A percentile compares a stretch with the other conserved stretches of the same genome.
Evolutionary conservation across 106 monocot genomes (phyloP).

Genomic region (Triglochin maritima): DNA sequence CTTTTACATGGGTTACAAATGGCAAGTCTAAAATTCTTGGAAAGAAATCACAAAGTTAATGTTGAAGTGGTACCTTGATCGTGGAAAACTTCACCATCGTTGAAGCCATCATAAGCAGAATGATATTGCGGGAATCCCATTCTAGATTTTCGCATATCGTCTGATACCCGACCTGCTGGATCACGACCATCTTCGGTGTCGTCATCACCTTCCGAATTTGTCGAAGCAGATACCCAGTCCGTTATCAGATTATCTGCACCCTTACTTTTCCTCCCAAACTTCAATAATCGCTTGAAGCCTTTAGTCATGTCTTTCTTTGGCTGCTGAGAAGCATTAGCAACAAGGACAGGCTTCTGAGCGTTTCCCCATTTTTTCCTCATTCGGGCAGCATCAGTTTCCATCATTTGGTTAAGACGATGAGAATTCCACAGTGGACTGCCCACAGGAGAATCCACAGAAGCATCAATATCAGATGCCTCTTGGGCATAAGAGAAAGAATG

Average conservation of each 20-base stretch:
- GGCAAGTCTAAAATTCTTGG: not conserved
- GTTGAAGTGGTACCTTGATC: constrained; percentile 45
- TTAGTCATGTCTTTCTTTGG: constrained; percentile 52
- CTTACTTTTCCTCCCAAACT: constrained; percentile 68
- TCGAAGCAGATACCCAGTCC: constrained; percentile 79
- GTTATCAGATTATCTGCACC: constrained; percentile 23
- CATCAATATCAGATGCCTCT: constrained; percentile 63
- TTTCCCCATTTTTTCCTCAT: constrained; percentile 92
- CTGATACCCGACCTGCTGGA: constrained; percentile 25
- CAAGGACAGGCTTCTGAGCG: constrained; percentile 54
- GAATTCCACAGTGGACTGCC: constrained; percentile 59
- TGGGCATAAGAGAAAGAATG: constrained; percentile 49
- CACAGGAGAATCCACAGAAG: constrained; percentile 45
- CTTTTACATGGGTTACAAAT: too few species aligned
- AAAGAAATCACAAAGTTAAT: not conserved
- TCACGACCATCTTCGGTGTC: constrained; percentile 51
- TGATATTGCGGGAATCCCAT: constrained; percentile 32
- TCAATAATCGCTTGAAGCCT: constrained; percentile 72
- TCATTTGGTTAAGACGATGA: constrained; percentile 34
- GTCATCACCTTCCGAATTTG: constrained; percentile 80
- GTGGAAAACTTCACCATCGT: constrained; percentile 35
- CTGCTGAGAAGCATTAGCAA: constrained; percentile 34
- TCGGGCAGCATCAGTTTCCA: constrained; percentile 41
- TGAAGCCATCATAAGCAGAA: constrained; percentile 43
- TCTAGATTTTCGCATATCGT: constrained; percentile 55